Conservation (phyloP, 192 early-diverging fungal species). For the Coemansia sp. region DNA sequence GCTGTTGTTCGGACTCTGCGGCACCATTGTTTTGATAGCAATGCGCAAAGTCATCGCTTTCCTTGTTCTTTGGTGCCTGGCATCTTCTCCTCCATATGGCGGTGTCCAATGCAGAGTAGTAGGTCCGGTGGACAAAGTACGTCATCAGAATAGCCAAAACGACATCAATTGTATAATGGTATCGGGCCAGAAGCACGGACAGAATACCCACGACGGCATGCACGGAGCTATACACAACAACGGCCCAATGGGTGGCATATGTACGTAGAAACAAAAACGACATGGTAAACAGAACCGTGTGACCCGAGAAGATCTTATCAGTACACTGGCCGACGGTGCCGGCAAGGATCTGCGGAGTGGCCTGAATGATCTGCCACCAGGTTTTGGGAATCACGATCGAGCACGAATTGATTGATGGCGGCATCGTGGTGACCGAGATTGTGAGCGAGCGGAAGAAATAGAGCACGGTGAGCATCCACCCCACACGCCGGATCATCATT, state of each 20-base stretch:
- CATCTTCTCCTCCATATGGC: conserved; percentile 22
- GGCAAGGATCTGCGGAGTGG: conserved; percentile 30
- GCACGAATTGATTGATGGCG: conserved; percentile 40
- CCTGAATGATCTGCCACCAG: conserved; percentile 7
- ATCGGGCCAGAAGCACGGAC: conserved; percentile 54
- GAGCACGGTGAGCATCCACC: conserved; percentile 55
- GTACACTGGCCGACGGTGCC: conserved; percentile 56
- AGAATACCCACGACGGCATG: conserved; percentile 48
- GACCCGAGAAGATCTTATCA: conserved; percentile 64
- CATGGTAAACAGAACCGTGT: conserved; percentile 55
- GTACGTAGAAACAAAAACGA: conserved; percentile 57
- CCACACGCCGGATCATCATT: conserved; percentile 53
- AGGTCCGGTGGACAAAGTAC: conserved; percentile 57
- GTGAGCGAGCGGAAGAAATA: conserved; percentile 60
- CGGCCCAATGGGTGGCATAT: conserved; percentile 52
- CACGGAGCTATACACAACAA: conserved; percentile 44
- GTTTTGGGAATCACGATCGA: conserved; percentile 14
- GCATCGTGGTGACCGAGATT: conserved; percentile 60
- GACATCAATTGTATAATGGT: conserved; percentile 64
- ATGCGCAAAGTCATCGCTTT: too few relatives aligned
- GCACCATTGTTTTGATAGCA: not conserved
- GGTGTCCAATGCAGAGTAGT: conserved; percentile 49
- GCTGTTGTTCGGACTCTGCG: not conserved
- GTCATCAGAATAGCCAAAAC: conserved; percentile 58
- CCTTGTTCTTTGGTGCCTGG: too few relatives aligned